phyloP scores from a whole-genome alignment of 1,139 yeast genomes.

The Hemisphaericaspora lyxosophila region DNA sequence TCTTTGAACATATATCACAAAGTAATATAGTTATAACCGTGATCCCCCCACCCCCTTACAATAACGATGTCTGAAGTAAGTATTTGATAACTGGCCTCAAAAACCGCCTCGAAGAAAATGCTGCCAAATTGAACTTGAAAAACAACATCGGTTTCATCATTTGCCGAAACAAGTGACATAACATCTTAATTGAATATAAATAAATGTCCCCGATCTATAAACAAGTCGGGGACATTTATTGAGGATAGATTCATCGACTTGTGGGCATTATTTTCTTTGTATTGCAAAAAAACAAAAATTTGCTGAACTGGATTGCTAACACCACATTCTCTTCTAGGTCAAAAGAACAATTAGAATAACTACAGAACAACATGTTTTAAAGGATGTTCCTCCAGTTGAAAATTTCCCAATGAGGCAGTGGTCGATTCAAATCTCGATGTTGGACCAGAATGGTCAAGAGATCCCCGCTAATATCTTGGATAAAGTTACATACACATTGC shows the following conservation, averaged over 20 bases:
- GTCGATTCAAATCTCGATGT: constrained; percentile 73
- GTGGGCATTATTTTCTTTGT: too few relatives aligned
- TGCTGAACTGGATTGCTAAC: constrained; percentile 10
- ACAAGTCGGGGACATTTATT: too few relatives aligned
- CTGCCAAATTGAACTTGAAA: too few relatives aligned
- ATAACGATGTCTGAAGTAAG: constrained; percentile 15
- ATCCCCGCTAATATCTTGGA: constrained; percentile 88
- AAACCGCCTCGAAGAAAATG: too few relatives aligned
- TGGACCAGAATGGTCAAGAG: constrained; percentile 80
- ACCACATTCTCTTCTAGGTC: constrained; percentile 40
- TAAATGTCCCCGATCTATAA: too few relatives aligned
- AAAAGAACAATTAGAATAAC: constrained; percentile 88
- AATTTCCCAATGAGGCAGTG: constrained; percentile 97
- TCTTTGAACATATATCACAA: too few relatives aligned
- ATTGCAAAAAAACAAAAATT: too few relatives aligned
- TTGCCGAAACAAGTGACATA: too few relatives aligned
- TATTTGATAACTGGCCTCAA: constrained; percentile 1
- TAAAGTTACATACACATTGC: constrained; percentile 87
- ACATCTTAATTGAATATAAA: too few relatives aligned
- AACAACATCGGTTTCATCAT: too few relatives aligned
- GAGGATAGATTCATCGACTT: too few relatives aligned
- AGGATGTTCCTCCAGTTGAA: constrained; percentile 83
- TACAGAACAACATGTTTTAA: constrained; percentile 80
- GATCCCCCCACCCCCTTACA: not conserved
- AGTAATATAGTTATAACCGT: not conserved